These are phyloP conservation scores for Ophiostoma sp. DNA, from an alignment of 2,329 filamentous ascomycete species.

Conservation along the genomic window DNA sequence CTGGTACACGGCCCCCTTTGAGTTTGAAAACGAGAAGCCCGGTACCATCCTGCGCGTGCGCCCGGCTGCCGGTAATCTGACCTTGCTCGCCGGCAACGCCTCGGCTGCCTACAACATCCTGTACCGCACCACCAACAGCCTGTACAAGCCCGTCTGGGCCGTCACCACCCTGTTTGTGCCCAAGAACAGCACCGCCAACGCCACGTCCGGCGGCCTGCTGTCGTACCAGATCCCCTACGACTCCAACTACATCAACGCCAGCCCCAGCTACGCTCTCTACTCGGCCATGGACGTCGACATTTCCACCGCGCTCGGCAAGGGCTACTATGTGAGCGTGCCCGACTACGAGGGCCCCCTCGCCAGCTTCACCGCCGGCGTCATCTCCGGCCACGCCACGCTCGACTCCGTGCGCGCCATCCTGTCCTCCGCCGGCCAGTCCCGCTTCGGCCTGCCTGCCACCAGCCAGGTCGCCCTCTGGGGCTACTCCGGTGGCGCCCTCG, in stretches of 20 bases:
- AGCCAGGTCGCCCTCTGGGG: slow-evolving; percentile 46
- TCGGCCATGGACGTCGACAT: slow-evolving; percentile 31
- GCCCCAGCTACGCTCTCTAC: slow-evolving; percentile 37
- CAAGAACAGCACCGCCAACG: not conserved
- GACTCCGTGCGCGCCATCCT: slow-evolving; percentile 42
- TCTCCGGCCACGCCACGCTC: slow-evolving; percentile 41
- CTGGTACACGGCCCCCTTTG: slow-evolving; percentile 34
- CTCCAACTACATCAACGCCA: slow-evolving; percentile 37
- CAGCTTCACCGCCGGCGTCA: slow-evolving; percentile 40
- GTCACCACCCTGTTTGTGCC: slow-evolving; percentile 38
- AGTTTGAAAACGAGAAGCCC: slow-evolving; percentile 31
- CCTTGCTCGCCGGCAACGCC: slow-evolving; percentile 25
- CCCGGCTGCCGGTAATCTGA: slow-evolving; percentile 31
- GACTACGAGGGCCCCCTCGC: slow-evolving; percentile 43
- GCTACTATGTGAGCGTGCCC: slow-evolving; percentile 43
- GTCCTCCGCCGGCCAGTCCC: slow-evolving; percentile 22
- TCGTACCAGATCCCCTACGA: slow-evolving; percentile 42
- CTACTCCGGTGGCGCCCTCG: slow-evolving; percentile 49
- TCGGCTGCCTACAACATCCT: slow-evolving; percentile 36
- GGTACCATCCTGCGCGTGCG: slow-evolving; percentile 34
- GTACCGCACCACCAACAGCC: slow-evolving; percentile 37
- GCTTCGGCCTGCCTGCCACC: slow-evolving; percentile 32
- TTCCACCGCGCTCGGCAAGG: slow-evolving; percentile 36
- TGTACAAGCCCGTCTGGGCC: slow-evolving; percentile 36
- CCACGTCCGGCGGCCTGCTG: slow-evolving; percentile 30